Evolutionary conservation across 2,329 filamentous ascomycete genomes (phyloP).

Genomic region (Botrytis paeoniae): DNA sequence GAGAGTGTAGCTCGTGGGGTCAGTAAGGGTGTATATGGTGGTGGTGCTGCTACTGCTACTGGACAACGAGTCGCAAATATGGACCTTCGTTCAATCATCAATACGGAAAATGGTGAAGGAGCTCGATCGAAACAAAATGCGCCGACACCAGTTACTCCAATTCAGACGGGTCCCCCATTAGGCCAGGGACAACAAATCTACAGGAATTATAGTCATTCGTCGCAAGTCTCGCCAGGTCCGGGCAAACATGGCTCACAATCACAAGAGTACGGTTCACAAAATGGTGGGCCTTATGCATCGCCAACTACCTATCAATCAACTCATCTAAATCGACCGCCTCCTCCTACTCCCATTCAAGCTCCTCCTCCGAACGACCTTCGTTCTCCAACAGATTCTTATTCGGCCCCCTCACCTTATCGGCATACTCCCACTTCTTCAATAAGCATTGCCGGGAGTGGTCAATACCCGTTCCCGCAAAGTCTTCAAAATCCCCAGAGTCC

Average conservation of each 20-base stretch:
- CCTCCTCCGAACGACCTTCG: constrained; percentile 40
- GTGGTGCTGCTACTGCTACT: constrained; percentile 20
- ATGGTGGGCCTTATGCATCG: constrained; percentile 34
- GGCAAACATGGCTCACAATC: constrained; percentile 34
- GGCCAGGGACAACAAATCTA: constrained; percentile 28
- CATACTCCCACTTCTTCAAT: constrained; percentile 36
- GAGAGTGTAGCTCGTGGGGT: constrained; percentile 28
- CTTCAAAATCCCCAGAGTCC: constrained; percentile 37
- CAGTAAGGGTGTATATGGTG: constrained; percentile 25
- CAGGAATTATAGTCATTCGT: constrained; percentile 36
- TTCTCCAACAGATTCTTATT: constrained; percentile 43
- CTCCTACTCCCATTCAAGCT: constrained; percentile 45
- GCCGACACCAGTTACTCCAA: constrained; percentile 36
- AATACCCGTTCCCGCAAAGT: constrained; percentile 37
- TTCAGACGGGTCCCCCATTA: constrained; percentile 31
- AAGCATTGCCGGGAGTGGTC: constrained; percentile 24
- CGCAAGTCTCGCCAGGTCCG: constrained; percentile 33
- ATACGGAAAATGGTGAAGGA: constrained; percentile 39
- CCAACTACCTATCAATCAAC: constrained; percentile 35
- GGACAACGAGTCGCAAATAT: constrained; percentile 40
- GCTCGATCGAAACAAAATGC: constrained; percentile 32
- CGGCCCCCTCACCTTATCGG: constrained; percentile 38
- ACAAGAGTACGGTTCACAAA: constrained; percentile 36
- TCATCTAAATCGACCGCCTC: constrained; percentile 36
- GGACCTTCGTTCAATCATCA: constrained; percentile 54